Evolutionary conservation across 257 asterid species (phyloP).

Genomic region (Solanum sejunctum): DNA sequence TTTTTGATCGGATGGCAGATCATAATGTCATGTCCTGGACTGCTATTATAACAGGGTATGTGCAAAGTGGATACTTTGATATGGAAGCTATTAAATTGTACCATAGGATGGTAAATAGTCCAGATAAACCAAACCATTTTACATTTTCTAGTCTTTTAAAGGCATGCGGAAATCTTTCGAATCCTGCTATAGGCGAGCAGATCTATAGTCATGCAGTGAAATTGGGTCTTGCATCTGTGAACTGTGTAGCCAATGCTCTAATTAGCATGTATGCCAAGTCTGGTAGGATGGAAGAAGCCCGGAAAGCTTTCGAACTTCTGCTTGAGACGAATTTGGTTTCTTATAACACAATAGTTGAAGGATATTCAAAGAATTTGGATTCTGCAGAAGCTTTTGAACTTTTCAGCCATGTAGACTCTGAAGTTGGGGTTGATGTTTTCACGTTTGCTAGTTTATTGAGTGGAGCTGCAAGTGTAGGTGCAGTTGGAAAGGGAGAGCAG

Average conservation of each 20-base stretch:
- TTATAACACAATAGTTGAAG: conserved; percentile 51
- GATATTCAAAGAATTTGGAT: conserved; percentile 34
- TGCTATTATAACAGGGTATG: conserved; percentile 63
- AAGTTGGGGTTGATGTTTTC: conserved; percentile 51
- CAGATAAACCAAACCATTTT: conserved; percentile 73
- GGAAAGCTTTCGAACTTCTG: conserved; percentile 62
- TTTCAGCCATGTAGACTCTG: conserved; percentile 31
- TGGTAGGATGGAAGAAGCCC: conserved; percentile 70
- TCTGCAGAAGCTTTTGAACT: conserved; percentile 48
- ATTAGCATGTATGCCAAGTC: conserved; percentile 68
- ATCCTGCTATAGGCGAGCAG: conserved; percentile 46
- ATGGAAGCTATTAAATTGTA: conserved; percentile 56
- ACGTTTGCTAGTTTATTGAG: conserved; percentile 86
- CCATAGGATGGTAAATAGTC: conserved; percentile 52
- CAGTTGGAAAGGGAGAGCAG: conserved; percentile 82
- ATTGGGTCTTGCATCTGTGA: conserved; percentile 47
- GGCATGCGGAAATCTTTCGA: conserved; percentile 60
- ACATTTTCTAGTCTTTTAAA: conserved; percentile 68
- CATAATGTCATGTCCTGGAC: conserved; percentile 99
- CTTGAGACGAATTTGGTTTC: conserved; percentile 76
- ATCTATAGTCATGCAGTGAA: conserved; percentile 60
- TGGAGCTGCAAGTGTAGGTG: conserved; percentile 93
- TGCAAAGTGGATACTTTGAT: conserved; percentile 40
- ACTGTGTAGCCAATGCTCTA: conserved; percentile 76
- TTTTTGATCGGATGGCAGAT: conserved; percentile 56